Evolutionary conservation across 2,329 filamentous ascomycete genomes (phyloP).

Genomic region (Exophiala sp.): DNA sequence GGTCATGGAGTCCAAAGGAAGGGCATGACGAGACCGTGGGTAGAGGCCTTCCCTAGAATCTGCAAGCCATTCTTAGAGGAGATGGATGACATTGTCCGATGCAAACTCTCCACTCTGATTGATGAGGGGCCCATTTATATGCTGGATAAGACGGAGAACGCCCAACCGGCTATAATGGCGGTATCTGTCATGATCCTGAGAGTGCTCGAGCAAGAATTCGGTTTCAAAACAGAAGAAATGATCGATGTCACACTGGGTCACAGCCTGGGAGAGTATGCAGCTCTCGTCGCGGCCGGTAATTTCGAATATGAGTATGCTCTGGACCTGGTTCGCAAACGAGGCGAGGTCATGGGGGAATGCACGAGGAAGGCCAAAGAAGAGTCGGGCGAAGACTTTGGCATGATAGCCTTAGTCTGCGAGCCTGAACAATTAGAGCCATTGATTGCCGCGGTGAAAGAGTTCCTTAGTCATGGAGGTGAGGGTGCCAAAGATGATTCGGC

Average conservation of each 20-base stretch:
- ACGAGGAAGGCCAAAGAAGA: conserved; percentile 59
- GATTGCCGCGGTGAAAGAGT: conserved; percentile 69
- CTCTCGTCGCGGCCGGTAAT: conserved; percentile 77
- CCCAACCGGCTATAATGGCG: conserved; percentile 94
- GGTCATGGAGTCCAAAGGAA: conserved; percentile 80
- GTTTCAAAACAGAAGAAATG: conserved; percentile 62
- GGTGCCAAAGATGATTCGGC: conserved; percentile 63
- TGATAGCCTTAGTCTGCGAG: conserved; percentile 89
- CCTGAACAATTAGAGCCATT: conserved; percentile 65
- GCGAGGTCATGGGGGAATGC: conserved; percentile 75
- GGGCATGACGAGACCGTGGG: conserved; percentile 80
- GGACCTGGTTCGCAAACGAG: conserved; percentile 67
- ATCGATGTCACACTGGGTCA: conserved; percentile 84
- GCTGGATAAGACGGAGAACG: conserved; percentile 76
- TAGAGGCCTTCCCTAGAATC: conserved; percentile 75
- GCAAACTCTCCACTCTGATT: conserved; percentile 71
- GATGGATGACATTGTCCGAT: conserved; percentile 70
- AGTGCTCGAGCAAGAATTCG: conserved; percentile 78
- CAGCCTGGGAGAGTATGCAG: conserved; percentile 87
- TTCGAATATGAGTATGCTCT: conserved; percentile 72
- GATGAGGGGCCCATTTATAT: conserved; percentile 68
- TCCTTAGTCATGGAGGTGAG: conserved; percentile 63
- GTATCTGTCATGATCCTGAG: conserved; percentile 84
- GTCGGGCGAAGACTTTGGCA: conserved; percentile 79
- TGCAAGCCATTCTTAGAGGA: conserved; percentile 73